Percentiles rank a stretch among this genome's conserved stretches.
These are phyloP conservation scores for Graphiopsis chlorocephala DNA, from an alignment of 2,329 filamentous ascomycete species.

Conservation along the genomic window DNA sequence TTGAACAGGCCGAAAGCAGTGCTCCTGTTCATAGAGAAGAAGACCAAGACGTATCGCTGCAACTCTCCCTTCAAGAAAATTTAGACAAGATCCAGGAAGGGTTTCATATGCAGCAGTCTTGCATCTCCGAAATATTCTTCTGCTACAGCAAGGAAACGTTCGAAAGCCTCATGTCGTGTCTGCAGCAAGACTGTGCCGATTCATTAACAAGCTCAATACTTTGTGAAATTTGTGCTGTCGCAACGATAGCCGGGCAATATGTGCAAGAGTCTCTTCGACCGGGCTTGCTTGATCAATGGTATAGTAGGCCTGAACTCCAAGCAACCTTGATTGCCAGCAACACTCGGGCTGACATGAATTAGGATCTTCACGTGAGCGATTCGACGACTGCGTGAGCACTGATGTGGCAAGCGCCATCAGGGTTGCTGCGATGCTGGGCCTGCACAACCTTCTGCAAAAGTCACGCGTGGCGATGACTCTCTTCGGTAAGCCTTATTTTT, in stretches of 20 bases:
- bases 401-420: not conserved
- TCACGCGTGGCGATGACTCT: not conserved
- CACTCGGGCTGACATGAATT: not conserved
- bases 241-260: not conserved
- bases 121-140: conserved; percentile 7
- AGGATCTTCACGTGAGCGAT: not conserved
- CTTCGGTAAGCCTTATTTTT: not conserved
- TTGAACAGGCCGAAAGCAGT: not conserved
- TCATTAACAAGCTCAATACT: not conserved
- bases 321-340: no score
- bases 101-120: not conserved
- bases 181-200: not conserved
- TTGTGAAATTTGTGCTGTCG: conserved; percentile 5
- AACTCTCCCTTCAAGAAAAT: not conserved
- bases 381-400: not conserved
- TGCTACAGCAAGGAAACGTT: not conserved
- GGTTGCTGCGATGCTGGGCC: not conserved
- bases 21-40: not conserved
- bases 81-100: not conserved
- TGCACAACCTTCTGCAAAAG: not conserved
- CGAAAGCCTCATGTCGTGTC: not conserved
- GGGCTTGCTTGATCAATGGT: conserved; percentile 3
- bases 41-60: not conserved
- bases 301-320: not conserved
- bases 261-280: not conserved